These are phyloP conservation scores for Metarhizium robertsii DNA, from an alignment of 2,329 filamentous ascomycete genomes.

Conservation along the genomic window DNA sequence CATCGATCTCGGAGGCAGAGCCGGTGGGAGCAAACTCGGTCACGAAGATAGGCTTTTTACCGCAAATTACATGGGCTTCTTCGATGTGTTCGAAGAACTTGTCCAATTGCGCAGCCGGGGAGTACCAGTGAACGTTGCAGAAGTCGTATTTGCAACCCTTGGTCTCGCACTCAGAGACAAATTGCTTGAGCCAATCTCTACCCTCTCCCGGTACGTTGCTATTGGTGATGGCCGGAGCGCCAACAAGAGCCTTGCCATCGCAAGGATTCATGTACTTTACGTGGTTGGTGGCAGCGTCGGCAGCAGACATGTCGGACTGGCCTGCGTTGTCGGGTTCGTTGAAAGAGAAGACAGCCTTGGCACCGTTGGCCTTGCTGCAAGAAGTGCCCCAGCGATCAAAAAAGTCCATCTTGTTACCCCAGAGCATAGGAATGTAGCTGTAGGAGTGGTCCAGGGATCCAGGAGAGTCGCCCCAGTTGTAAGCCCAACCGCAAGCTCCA, in stretches of 20 bases:
- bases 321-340: constrained; percentile 58
- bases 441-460: constrained; percentile 33
- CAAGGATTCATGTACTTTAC: constrained; percentile 46
- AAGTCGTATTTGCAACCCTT: constrained; percentile 45
- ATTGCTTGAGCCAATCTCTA: constrained; percentile 28
- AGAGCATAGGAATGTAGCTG: constrained; percentile 60
- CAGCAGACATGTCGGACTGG: constrained; percentile 51
- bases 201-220: constrained; percentile 40
- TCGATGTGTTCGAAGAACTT: constrained; percentile 47
- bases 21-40: constrained; percentile 53
- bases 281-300: constrained; percentile 41
- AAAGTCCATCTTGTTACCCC: constrained; percentile 38
- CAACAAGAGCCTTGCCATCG: constrained; percentile 41
- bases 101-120: constrained; percentile 32
- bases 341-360: constrained; percentile 53
- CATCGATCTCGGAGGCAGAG: constrained; percentile 29
- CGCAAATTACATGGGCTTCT: constrained; percentile 34
- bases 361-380: constrained; percentile 41
- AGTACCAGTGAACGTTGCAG: constrained; percentile 58
- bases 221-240: constrained; percentile 55
- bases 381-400: constrained; percentile 39
- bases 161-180: background rate
- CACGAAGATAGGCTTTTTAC: constrained; percentile 47
- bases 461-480: constrained; percentile 55
- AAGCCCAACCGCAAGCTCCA: constrained; percentile 45